Conservation (phyloP, 2,329 filamentous ascomycete species). For the Mollisia scopiformis region DNA sequence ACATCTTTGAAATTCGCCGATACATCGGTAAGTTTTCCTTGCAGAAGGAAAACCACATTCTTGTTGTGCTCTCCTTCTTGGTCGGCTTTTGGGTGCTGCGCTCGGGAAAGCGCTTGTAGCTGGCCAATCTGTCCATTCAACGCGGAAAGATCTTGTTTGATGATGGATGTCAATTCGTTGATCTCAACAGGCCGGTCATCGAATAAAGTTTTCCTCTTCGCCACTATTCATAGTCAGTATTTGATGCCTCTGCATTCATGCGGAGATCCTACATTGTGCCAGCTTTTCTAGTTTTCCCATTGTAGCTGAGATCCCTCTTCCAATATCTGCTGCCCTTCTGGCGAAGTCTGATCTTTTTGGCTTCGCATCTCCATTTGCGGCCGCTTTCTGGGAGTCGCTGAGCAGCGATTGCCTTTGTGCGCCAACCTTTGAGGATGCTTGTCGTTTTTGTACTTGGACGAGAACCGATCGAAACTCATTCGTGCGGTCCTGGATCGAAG, state of each 20-base stretch:
- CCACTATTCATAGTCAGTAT: conserved; percentile 57
- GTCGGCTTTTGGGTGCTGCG: conserved; percentile 71
- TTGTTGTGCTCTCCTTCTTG: conserved; percentile 98
- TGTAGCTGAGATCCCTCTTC: conserved; percentile 85
- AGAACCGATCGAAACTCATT: conserved; percentile 94
- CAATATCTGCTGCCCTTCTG: conserved; percentile 87
- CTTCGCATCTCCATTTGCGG: conserved; percentile 55
- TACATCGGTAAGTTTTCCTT: conserved; percentile 90
- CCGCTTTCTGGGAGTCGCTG: conserved; percentile 71
- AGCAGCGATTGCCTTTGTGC: conserved; percentile 82
- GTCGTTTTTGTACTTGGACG: conserved; percentile 78
- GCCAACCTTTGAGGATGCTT: conserved; percentile 75
- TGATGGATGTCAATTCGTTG: conserved; percentile 94
- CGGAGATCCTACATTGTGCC: conserved; percentile 67
- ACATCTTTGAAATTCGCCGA: conserved; percentile 97
- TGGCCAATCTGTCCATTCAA: conserved; percentile 85
- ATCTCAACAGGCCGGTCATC: conserved; percentile 97
- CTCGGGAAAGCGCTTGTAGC: conserved; percentile 76
- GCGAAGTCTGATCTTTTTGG: conserved; percentile 88
- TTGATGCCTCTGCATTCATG: background rate
- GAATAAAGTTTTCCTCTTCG: conserved; percentile 95
- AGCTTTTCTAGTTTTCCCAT: conserved; percentile 95
- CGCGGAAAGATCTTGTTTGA: conserved; percentile 92
- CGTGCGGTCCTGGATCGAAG: conserved; percentile 94
- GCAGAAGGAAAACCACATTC: conserved; percentile 90